A percentile compares a stretch with the other conserved stretches of the same genome.
phyloP scores from a whole-genome alignment of 306 rosid genomes.

The Rosa chinensis region DNA sequence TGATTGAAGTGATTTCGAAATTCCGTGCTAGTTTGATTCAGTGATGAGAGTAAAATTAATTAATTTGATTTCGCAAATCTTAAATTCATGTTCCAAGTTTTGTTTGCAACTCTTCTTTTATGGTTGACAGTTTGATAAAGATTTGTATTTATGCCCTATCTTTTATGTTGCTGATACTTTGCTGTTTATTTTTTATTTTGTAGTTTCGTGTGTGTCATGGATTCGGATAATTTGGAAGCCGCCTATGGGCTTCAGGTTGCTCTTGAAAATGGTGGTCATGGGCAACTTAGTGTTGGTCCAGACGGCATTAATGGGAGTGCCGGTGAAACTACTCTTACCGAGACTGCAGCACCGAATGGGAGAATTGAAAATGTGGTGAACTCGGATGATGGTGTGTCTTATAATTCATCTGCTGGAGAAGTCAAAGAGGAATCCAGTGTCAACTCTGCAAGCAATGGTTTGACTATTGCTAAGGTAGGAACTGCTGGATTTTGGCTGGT shows the following conservation, averaged over 20 bases:
- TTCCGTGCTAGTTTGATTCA: background rate
- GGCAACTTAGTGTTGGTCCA: conserved; percentile 30
- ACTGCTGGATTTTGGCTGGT: background rate
- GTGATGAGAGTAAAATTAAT: conserved; percentile 12
- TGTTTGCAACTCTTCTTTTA: background rate
- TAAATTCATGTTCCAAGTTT: background rate
- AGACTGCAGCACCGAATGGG: conserved; percentile 45
- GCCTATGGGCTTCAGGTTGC: conserved; percentile 48
- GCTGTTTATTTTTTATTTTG: conserved; percentile 18
- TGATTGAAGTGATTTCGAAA: background rate
- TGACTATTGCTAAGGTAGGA: conserved; percentile 55
- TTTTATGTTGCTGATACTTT: background rate
- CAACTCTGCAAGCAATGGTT: conserved; percentile 35
- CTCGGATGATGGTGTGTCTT: conserved; percentile 38
- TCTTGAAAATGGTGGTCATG: conserved; percentile 61
- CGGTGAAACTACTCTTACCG: conserved; percentile 17
- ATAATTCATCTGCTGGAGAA: conserved; percentile 41
- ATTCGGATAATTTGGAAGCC: conserved; percentile 42
- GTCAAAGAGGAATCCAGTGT: conserved; percentile 45
- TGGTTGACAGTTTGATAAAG: background rate
- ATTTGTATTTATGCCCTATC: background rate
- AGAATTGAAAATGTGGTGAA: conserved; percentile 32
- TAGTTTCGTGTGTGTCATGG: conserved; percentile 63
- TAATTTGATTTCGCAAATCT: background rate
- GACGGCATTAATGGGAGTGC: conserved; percentile 32